A percentile compares a stretch with the other conserved stretches of the same genome.
These are phyloP conservation scores for Cercophora newfieldiana DNA, from an alignment of 495 filamentous ascomycete genomes.

Conservation along the genomic window DNA sequence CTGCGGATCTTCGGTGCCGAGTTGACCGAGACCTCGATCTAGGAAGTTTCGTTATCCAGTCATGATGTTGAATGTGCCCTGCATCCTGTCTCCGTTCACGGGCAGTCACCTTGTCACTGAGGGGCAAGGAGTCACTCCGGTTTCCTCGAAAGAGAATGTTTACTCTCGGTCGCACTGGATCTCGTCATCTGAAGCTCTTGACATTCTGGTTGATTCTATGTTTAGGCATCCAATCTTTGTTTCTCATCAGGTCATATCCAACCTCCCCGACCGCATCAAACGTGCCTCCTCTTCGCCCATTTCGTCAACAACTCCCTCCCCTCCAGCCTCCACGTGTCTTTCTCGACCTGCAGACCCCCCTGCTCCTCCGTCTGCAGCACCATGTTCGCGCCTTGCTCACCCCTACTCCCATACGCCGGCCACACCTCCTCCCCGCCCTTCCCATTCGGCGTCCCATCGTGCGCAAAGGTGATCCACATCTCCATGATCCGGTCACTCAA, in stretches of 20 bases:
- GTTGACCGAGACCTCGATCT: too few species aligned
- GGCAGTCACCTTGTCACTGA: too few species aligned
- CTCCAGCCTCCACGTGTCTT: slow-evolving; percentile 35
- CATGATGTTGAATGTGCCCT: too few species aligned
- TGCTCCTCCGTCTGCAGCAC: slow-evolving; percentile 38
- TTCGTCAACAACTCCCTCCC: slow-evolving; percentile 37
- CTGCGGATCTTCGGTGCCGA: too few species aligned
- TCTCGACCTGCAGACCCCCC: slow-evolving; percentile 33
- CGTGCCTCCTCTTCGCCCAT: slow-evolving; percentile 39
- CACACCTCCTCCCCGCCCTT: slow-evolving; percentile 24
- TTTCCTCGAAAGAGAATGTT: too few species aligned
- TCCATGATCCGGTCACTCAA: slow-evolving; percentile 31
- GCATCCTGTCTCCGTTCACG: too few species aligned
- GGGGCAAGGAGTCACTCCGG: too few species aligned
- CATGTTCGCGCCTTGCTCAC: slow-evolving; percentile 31
- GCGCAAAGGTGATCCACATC: slow-evolving; percentile 37
- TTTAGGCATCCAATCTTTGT: too few species aligned
- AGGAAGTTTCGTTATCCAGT: too few species aligned
- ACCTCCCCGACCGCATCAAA: slow-evolving; percentile 11
- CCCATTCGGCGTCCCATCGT: slow-evolving; percentile 36
- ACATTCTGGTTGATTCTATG: too few species aligned
- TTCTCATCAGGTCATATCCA: not conserved
- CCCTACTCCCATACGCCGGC: slow-evolving; percentile 31
- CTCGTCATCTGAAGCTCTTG: too few species aligned
- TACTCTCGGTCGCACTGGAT: too few species aligned